A percentile compares a stretch with the other conserved stretches of the same genome.
Evolutionary conservation across 345 rosid species (phyloP).

Genomic region (Ricinus communis): DNA sequence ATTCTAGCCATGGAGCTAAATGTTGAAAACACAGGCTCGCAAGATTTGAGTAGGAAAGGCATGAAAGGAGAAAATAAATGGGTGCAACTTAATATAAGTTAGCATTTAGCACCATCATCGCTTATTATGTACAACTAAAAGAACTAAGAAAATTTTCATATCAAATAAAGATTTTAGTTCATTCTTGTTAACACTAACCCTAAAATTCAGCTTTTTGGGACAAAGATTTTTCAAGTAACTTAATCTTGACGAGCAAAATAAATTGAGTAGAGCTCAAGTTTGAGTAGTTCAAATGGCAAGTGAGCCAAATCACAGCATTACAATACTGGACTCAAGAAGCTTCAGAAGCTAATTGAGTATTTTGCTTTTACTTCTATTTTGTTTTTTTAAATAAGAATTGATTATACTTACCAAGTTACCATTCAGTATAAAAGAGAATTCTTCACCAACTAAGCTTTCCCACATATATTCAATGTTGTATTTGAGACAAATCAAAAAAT

Average conservation of each 20-base stretch:
- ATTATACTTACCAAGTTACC: background rate
- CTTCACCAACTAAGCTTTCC: background rate
- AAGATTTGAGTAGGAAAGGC: background rate
- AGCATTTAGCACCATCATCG: too few species aligned
- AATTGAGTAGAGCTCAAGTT: too few species aligned
- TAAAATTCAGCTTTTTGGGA: too few species aligned
- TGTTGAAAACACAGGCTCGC: background rate
- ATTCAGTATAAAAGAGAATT: background rate
- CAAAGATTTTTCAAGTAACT: too few species aligned
- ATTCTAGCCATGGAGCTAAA: background rate
- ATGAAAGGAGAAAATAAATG: background rate
- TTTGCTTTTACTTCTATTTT: background rate
- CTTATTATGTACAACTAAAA: too few species aligned
- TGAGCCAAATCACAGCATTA: background rate
- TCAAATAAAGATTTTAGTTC: background rate
- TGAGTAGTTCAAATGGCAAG: background rate
- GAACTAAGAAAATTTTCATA: too few species aligned
- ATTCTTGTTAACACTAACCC: too few species aligned
- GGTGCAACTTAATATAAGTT: background rate
- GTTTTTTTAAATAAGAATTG: background rate
- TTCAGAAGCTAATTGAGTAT: background rate
- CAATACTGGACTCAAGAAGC: background rate
- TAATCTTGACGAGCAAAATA: too few species aligned
- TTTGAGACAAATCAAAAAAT: background rate
- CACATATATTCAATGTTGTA: background rate